phyloP scores from a whole-genome alignment of 257 asterid genomes.

The Solanum ossicruentum region DNA sequence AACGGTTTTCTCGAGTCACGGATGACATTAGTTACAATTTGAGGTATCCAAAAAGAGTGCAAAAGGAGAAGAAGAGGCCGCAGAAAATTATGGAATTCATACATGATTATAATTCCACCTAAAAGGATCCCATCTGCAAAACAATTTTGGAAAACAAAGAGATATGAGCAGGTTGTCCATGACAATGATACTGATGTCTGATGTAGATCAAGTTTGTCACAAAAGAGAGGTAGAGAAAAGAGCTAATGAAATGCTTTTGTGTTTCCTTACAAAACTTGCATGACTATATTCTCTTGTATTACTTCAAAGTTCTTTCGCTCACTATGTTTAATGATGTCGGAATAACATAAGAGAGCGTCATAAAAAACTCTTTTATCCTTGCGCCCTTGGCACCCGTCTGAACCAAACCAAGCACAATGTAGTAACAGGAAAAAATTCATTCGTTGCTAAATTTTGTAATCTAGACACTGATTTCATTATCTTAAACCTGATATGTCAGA shows the following conservation, averaged over 20 bases:
- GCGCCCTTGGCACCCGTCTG: background rate
- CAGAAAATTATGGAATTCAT: conserved; percentile 75
- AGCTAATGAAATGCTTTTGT: background rate
- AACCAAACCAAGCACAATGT: background rate
- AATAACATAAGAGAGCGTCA: background rate
- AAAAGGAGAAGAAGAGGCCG: conserved; percentile 66
- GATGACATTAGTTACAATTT: conserved; percentile 58
- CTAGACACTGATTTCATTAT: background rate
- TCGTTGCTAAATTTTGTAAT: background rate
- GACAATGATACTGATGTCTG: background rate
- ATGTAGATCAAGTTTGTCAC: background rate
- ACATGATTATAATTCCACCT: conserved; percentile 81
- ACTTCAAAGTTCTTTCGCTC: background rate
- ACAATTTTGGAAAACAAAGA: background rate
- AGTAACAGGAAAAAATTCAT: background rate
- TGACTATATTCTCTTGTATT: background rate
- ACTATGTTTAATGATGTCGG: background rate
- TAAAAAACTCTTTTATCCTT: background rate
- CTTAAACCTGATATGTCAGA: background rate
- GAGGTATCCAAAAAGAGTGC: conserved; percentile 95
- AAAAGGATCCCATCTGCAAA: conserved; percentile 89
- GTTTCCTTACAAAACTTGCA: background rate
- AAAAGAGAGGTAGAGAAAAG: background rate
- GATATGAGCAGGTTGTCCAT: background rate
- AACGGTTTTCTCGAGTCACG: conserved; percentile 91